phyloP scores from a whole-genome alignment of 805 yeast species.

The Grigorovia yakushimaensis region DNA sequence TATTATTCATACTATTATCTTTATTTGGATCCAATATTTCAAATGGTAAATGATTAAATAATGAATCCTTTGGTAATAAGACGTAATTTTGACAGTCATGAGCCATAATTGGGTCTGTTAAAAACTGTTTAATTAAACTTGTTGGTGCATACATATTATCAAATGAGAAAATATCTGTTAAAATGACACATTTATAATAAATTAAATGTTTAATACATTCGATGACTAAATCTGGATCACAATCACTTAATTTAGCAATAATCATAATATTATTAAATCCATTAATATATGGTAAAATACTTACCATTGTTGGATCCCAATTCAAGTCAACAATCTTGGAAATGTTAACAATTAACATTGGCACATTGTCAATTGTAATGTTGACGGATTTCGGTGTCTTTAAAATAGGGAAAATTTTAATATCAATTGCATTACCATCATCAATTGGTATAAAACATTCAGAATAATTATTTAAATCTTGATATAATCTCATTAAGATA shows the following conservation, averaged over 20 bases:
- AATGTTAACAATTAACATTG: slow-evolving; percentile 76
- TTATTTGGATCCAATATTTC: slow-evolving; percentile 8
- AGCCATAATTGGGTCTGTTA: slow-evolving; percentile 55
- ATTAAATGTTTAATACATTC: slow-evolving; percentile 86
- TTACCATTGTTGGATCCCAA: slow-evolving; percentile 96
- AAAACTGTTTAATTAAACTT: slow-evolving; percentile 57
- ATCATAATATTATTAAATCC: slow-evolving; percentile 76
- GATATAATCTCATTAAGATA: slow-evolving; percentile 80
- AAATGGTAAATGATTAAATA: slow-evolving; percentile 26
- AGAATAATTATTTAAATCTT: slow-evolving; percentile 88
- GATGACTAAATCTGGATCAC: slow-evolving; percentile 67
- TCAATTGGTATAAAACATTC: slow-evolving; percentile 94
- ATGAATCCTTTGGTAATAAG: slow-evolving; percentile 32
- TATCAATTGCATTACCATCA: slow-evolving; percentile 79
- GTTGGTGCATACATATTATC: slow-evolving; percentile 84
- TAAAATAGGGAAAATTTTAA: slow-evolving; percentile 84
- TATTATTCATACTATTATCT: background rate
- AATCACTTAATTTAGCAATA: slow-evolving; percentile 70
- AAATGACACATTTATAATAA: slow-evolving; percentile 77
- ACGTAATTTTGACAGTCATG: slow-evolving; percentile 83
- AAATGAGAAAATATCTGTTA: slow-evolving; percentile 84
- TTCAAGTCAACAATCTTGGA: slow-evolving; percentile 68
- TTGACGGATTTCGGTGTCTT: slow-evolving; percentile 66
- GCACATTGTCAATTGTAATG: slow-evolving; percentile 76
- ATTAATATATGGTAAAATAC: slow-evolving; percentile 74